phyloP scores from a whole-genome alignment of 1,284 basidiomycete species.

The Malassezia japonica region DNA sequence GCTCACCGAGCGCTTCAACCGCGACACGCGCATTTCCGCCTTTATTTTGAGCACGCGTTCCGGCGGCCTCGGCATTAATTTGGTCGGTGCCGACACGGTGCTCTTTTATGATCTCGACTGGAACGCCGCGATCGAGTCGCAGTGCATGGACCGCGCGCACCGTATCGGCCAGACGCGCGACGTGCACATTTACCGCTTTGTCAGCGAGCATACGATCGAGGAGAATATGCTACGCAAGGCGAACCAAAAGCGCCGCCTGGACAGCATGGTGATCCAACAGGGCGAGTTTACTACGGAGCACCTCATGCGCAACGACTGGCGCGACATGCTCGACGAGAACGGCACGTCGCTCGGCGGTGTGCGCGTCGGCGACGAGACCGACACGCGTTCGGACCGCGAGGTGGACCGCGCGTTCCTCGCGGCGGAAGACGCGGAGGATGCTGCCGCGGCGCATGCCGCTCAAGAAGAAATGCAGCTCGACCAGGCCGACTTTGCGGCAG shows the following conservation, averaged over 20 bases:
- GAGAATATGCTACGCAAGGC: constrained; percentile 93
- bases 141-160: constrained; percentile 90
- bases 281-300: constrained; percentile 67
- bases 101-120: constrained; percentile 96
- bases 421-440: constrained; percentile 80
- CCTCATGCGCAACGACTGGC: constrained; percentile 61
- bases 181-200: constrained; percentile 92
- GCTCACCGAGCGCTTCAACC: constrained; percentile 92
- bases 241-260: constrained; percentile 84
- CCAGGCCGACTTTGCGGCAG: constrained; percentile 51
- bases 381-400: constrained; percentile 48
- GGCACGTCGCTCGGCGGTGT: constrained; percentile 36
- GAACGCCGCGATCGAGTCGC: constrained; percentile 92
- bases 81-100: constrained; percentile 90
- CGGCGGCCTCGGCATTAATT: constrained; percentile 88
- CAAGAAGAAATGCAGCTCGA: constrained; percentile 72
- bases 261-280: constrained; percentile 83
- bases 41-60: constrained; percentile 89
- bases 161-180: constrained; percentile 93
- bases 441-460: constrained; percentile 67
- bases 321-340: constrained; percentile 61
- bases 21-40: constrained; percentile 75
- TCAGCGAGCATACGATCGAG: constrained; percentile 84
- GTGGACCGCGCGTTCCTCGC: constrained; percentile 65
- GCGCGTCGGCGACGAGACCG: constrained; percentile 32